Evolutionary conservation across 2,329 filamentous ascomycete genomes (phyloP).

Genomic region (Gyromitra esculenta): DNA sequence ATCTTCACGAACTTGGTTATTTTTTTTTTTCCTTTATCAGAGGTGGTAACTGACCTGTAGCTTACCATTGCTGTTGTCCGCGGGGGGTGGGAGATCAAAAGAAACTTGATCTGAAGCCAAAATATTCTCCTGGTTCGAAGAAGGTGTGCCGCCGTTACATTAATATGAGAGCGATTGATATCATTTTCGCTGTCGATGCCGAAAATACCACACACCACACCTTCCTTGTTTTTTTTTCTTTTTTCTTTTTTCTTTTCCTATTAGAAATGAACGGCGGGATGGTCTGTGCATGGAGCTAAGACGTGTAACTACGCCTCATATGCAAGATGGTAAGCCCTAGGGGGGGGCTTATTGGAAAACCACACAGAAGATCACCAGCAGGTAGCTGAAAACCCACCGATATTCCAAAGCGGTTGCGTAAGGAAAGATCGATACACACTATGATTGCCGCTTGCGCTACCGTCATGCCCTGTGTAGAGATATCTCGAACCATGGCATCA

Average conservation of each 20-base stretch:
- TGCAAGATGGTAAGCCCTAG: constrained; percentile 24
- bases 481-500: constrained; percentile 1
- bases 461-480: constrained; percentile 2
- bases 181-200: constrained; percentile 3
- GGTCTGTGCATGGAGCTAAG: constrained; percentile 17
- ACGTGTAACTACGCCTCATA: background rate
- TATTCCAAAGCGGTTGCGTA: background rate
- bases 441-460: background rate
- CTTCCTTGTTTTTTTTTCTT: constrained; percentile 9
- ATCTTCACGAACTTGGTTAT: constrained; percentile 19
- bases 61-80: background rate
- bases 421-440: background rate
- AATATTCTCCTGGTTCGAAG: background rate
- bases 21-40: background rate
- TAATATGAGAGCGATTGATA: background rate
- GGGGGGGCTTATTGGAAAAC: background rate
- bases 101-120: constrained; percentile 18
- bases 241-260: constrained; percentile 11
- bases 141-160: constrained; percentile 1
- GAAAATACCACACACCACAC: constrained; percentile 4
- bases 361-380: background rate
- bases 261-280: background rate
- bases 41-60: background rate
- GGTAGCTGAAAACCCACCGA: background rate
- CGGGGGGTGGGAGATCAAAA: background rate